Percentiles rank a stretch among this genome's conserved stretches.
These are phyloP conservation scores for Leccinum boreale DNA, from an alignment of 768 basidiomycete species.

Conservation along the genomic window DNA sequence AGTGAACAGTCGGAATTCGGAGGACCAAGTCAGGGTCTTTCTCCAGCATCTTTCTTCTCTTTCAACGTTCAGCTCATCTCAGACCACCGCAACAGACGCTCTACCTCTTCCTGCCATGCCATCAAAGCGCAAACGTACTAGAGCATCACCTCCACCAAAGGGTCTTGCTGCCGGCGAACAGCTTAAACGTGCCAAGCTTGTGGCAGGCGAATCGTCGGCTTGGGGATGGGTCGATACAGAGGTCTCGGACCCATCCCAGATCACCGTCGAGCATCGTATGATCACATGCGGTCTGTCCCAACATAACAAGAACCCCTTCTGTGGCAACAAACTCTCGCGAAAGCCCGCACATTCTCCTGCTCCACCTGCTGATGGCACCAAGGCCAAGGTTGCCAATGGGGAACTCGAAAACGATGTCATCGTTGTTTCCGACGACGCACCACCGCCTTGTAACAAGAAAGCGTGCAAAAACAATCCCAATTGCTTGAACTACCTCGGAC, in stretches of 20 bases:
- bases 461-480: slow-evolving; percentile 74
- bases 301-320: slow-evolving; percentile 49
- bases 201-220: slow-evolving; percentile 43
- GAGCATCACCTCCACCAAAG: slow-evolving; percentile 41
- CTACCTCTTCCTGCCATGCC: slow-evolving; percentile 39
- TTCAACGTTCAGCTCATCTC: slow-evolving; percentile 4
- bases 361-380: slow-evolving; percentile 8
- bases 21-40: slow-evolving; percentile 14
- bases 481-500: slow-evolving; percentile 86
- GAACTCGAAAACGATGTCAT: slow-evolving; percentile 63
- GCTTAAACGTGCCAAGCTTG: slow-evolving; percentile 54
- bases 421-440: slow-evolving; percentile 67
- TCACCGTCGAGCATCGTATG: slow-evolving; percentile 63
- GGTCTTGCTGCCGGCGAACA: slow-evolving; percentile 62
- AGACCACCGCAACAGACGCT: neutral
- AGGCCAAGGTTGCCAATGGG: slow-evolving; percentile 28
- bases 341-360: slow-evolving; percentile 18
- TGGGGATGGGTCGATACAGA: slow-evolving; percentile 84
- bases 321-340: slow-evolving; percentile 52
- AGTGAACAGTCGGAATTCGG: slow-evolving; percentile 25
- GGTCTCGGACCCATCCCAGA: slow-evolving; percentile 51
- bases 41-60: slow-evolving; percentile 10
- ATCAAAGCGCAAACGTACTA: slow-evolving; percentile 53
- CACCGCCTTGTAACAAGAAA: slow-evolving; percentile 53
- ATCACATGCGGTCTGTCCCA: slow-evolving; percentile 65